Conservation (phyloP, 768 basidiomycete species). For the Mycena latifolia region DNA sequence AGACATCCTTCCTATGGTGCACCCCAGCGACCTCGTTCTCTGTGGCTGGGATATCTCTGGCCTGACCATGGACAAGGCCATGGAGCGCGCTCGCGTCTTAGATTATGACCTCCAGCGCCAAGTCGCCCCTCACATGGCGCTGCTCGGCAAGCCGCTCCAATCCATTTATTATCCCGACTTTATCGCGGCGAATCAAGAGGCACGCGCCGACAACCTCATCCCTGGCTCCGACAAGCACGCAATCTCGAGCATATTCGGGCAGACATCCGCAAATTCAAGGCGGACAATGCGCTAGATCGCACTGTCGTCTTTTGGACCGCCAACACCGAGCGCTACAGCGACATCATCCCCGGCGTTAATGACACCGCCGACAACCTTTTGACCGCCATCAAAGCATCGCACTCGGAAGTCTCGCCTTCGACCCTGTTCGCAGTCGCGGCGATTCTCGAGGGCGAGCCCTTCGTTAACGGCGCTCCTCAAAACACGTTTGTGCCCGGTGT, state of each 20-base stretch:
- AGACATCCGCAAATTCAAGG: conserved; percentile 95
- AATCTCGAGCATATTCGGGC: conserved; percentile 90
- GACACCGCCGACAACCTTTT: conserved; percentile 93
- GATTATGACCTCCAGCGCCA: conserved; percentile 98
- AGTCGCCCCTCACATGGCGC: conserved; percentile 86
- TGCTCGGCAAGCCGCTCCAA: conserved; percentile 85
- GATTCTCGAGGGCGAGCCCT: conserved; percentile 94
- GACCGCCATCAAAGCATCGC: conserved; percentile 82
- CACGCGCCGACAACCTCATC: conserved; percentile 93
- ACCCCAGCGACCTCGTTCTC: conserved; percentile 96
- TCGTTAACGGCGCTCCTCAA: conserved; percentile 97
- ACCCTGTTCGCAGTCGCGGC: conserved; percentile 95
- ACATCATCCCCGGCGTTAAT: conserved; percentile 94
- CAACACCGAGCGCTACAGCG: conserved; percentile 97
- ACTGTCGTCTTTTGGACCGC: conserved; percentile 98
- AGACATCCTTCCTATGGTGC: conserved; percentile 96
- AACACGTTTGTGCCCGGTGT: conserved; percentile 98
- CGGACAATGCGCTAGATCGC: conserved; percentile 83
- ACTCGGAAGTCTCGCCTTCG: conserved; percentile 95
- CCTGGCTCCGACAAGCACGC: conserved; percentile 87
- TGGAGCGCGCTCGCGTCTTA: conserved; percentile 93
- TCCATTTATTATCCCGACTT: conserved; percentile 98
- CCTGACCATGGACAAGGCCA: conserved; percentile 88
- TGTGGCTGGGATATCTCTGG: conserved; percentile 99
- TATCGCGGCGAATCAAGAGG: conserved; percentile 97